Conservation (phyloP, 441 rosid species). For the Populus hybrid region DNA sequence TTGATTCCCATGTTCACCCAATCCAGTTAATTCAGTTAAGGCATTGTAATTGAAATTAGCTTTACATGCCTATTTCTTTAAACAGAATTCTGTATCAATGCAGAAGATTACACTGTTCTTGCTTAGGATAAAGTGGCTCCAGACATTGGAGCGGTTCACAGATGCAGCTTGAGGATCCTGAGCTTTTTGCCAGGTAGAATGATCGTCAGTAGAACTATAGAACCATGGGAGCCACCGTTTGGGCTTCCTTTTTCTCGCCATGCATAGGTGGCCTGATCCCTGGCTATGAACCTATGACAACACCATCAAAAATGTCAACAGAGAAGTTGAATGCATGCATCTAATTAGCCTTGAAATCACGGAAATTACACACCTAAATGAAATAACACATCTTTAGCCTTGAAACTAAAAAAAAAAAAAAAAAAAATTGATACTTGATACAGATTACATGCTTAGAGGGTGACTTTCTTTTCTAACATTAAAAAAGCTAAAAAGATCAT, state of each 20-base stretch:
- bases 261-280: not conserved
- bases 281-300: not conserved
- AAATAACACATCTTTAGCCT: not conserved
- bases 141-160: not conserved
- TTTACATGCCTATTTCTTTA: not conserved
- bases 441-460: too few species aligned
- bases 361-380: not conserved
- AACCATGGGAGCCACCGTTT: too few species aligned
- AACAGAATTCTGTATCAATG: not conserved
- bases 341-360: not conserved
- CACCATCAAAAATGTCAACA: not conserved
- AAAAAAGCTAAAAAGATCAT: too few species aligned
- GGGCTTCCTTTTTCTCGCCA: not conserved
- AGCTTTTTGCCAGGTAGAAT: not conserved
- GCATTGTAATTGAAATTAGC: not conserved
- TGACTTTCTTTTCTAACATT: too few species aligned
- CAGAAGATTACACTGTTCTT: not conserved
- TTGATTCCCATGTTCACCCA: conserved; percentile 10
- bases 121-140: not conserved
- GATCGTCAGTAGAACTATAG: not conserved
- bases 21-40: conserved; percentile 3
- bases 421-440: too few species aligned
- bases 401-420: too few species aligned
- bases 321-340: not conserved
- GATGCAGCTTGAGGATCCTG: not conserved